A percentile compares a stretch with the other conserved stretches of the same genome.
These are phyloP conservation scores for Antitrichia curtipendula DNA, from an alignment of 225 moss, liverwort and hornwort species.

Conservation along the genomic window DNA sequence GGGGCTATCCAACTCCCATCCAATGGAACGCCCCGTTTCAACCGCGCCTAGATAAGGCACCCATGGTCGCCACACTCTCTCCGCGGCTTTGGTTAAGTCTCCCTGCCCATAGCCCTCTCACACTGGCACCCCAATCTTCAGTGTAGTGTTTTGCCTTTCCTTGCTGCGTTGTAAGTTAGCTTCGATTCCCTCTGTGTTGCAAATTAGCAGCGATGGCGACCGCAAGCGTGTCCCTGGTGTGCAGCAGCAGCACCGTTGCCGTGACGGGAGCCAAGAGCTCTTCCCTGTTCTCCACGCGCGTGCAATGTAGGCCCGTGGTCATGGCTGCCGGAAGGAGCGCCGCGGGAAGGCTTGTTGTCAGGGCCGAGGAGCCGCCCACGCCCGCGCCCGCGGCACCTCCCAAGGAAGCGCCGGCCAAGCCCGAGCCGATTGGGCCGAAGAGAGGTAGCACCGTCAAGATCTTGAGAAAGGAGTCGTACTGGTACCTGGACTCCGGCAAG, in stretches of 20 bases:
- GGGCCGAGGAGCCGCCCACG: neutral
- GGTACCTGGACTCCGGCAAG: conserved; percentile 64
- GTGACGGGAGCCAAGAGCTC: conserved; percentile 12
- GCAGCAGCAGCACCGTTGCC: neutral
- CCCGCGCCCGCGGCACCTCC: neutral
- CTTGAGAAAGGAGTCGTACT: conserved; percentile 72
- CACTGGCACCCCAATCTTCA: neutral
- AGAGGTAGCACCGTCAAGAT: conserved; percentile 51
- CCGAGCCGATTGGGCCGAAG: conserved; percentile 23
- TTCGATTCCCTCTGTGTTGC: neutral
- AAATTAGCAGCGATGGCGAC: conserved; percentile 1
- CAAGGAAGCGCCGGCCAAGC: neutral
- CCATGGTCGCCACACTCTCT: conserved; percentile 11
- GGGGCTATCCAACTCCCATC: conserved; percentile 9
- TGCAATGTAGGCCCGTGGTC: conserved; percentile 18
- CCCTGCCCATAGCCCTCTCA: neutral
- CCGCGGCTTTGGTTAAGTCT: neutral
- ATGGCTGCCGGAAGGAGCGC: neutral
- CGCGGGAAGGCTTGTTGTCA: conserved; percentile 3
- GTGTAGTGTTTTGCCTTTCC: neutral
- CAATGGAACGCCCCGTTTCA: neutral
- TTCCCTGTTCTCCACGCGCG: conserved; percentile 25
- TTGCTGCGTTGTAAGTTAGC: neutral
- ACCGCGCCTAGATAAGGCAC: conserved; percentile 21
- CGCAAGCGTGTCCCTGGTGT: conserved; percentile 15